These are phyloP conservation scores for Quercus gilva DNA, from an alignment of 306 rosid species.

Conservation along the genomic window DNA sequence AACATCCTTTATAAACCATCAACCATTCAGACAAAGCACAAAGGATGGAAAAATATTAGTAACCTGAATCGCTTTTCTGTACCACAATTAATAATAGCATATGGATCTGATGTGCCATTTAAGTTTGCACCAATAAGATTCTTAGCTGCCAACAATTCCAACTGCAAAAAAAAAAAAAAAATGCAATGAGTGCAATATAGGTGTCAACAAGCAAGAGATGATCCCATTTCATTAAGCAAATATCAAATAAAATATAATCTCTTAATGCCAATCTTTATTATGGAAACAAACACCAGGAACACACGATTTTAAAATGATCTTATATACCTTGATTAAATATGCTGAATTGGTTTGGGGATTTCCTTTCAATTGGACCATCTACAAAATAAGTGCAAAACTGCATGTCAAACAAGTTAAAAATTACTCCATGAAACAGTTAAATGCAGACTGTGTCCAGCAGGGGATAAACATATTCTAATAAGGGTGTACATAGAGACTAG, in stretches of 20 bases:
- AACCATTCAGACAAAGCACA: not conserved
- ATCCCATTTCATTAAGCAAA: constrained; percentile 12
- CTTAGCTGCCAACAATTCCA: constrained; percentile 96
- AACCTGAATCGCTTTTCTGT: constrained; percentile 95
- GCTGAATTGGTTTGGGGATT: constrained; percentile 63
- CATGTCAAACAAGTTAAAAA: constrained; percentile 75
- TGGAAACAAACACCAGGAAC: constrained; percentile 1
- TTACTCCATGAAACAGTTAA: constrained; percentile 40
- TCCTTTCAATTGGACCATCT: constrained; percentile 57
- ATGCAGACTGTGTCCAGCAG: not conserved
- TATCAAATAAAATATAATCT: not conserved
- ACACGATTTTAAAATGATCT: constrained; percentile 18
- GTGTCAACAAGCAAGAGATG: constrained; percentile 14
- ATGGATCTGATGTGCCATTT: constrained; percentile 98
- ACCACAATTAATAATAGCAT: constrained; percentile 88
- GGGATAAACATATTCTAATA: not conserved
- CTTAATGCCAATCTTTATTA: constrained; percentile 7
- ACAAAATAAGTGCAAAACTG: constrained; percentile 88
- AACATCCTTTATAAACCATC: not conserved
- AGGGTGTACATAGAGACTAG: not conserved
- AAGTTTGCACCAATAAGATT: constrained; percentile 89
- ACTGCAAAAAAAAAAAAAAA: constrained; percentile 49
- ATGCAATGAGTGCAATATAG: not conserved
- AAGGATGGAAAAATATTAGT: not conserved
- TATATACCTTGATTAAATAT: constrained; percentile 75